phyloP scores from a whole-genome alignment of 1,284 basidiomycete species.

The Fomes fomentarius region DNA sequence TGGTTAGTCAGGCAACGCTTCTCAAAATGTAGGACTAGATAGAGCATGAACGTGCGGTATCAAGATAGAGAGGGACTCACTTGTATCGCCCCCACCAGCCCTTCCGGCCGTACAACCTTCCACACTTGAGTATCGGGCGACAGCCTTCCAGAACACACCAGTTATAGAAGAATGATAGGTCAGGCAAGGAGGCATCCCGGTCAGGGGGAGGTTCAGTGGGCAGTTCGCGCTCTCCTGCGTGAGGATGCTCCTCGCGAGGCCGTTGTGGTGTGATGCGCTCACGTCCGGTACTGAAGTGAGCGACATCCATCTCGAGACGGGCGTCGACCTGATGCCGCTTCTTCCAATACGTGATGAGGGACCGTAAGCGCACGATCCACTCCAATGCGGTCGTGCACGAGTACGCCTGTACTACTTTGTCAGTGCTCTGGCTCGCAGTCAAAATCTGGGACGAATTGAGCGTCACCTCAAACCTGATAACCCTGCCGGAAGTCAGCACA shows the following conservation, averaged over 20 bases:
- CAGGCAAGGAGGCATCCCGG: constrained; percentile 53
- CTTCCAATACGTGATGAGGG: constrained; percentile 77
- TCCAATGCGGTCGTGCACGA: constrained; percentile 69
- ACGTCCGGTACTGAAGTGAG: constrained; percentile 52
- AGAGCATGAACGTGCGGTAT: too few relatives aligned
- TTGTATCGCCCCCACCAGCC: constrained; percentile 72
- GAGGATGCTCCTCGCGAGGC: constrained; percentile 43
- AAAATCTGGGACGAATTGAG: not conserved
- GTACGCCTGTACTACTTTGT: constrained; percentile 48
- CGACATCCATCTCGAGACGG: constrained; percentile 77
- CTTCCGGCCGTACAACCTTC: constrained; percentile 69
- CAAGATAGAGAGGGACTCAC: constrained; percentile 50
- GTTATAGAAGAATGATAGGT: constrained; percentile 69
- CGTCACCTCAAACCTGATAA: constrained; percentile 75
- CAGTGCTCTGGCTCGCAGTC: not conserved
- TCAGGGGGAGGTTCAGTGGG: constrained; percentile 54
- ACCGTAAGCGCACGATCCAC: constrained; percentile 76
- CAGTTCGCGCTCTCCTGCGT: constrained; percentile 38
- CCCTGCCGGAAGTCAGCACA: constrained; percentile 66
- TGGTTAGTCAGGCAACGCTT: too few relatives aligned
- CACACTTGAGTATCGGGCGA: constrained; percentile 69
- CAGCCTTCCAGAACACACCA: constrained; percentile 84
- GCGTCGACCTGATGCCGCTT: constrained; percentile 72
- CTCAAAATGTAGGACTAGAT: too few relatives aligned
- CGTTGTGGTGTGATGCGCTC: constrained; percentile 58